A percentile compares a stretch with the other conserved stretches of the same genome.
Evolutionary conservation across 2,329 filamentous ascomycete genomes (phyloP).

Genomic region (Exophiala sideris): DNA sequence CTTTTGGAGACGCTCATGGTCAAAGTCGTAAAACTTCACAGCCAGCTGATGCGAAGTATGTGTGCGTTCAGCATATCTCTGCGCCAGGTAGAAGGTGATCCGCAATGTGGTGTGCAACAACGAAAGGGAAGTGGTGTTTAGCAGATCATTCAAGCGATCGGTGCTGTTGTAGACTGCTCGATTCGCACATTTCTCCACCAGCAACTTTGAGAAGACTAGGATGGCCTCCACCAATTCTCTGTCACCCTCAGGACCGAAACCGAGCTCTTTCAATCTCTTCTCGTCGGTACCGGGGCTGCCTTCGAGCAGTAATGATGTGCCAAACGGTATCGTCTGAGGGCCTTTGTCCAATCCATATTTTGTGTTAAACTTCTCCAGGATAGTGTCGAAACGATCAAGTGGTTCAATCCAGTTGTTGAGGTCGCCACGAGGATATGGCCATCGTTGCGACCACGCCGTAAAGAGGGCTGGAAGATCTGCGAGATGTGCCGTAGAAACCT

Average conservation of each 20-base stretch:
- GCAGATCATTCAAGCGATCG: slow-evolving; percentile 77
- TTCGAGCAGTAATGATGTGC: slow-evolving; percentile 61
- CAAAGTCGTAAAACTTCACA: slow-evolving; percentile 74
- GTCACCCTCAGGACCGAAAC: slow-evolving; percentile 73
- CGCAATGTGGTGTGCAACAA: slow-evolving; percentile 75
- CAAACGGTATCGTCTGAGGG: slow-evolving; percentile 76
- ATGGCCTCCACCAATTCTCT: slow-evolving; percentile 73
- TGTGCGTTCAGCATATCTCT: slow-evolving; percentile 73
- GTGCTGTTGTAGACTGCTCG: slow-evolving; percentile 95
- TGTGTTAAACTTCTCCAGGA: slow-evolving; percentile 76
- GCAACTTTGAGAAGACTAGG: slow-evolving; percentile 77
- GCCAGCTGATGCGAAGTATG: slow-evolving; percentile 69
- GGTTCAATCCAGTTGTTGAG: slow-evolving; percentile 97
- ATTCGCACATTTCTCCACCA: slow-evolving; percentile 94
- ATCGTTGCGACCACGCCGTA: slow-evolving; percentile 76
- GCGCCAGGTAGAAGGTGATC: slow-evolving; percentile 79
- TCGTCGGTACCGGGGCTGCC: slow-evolving; percentile 43
- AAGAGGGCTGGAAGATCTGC: slow-evolving; percentile 75
- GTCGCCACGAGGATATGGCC: slow-evolving; percentile 94
- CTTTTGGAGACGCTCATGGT: slow-evolving; percentile 75
- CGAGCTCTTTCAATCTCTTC: slow-evolving; percentile 55
- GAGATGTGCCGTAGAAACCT: slow-evolving; percentile 65
- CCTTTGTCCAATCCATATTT: slow-evolving; percentile 77
- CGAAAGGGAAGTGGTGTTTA: slow-evolving; percentile 79
- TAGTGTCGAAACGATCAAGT: slow-evolving; percentile 86